Evolutionary conservation across 768 basidiomycete genomes (phyloP).

Genomic region (Lactarius akahatsu): DNA sequence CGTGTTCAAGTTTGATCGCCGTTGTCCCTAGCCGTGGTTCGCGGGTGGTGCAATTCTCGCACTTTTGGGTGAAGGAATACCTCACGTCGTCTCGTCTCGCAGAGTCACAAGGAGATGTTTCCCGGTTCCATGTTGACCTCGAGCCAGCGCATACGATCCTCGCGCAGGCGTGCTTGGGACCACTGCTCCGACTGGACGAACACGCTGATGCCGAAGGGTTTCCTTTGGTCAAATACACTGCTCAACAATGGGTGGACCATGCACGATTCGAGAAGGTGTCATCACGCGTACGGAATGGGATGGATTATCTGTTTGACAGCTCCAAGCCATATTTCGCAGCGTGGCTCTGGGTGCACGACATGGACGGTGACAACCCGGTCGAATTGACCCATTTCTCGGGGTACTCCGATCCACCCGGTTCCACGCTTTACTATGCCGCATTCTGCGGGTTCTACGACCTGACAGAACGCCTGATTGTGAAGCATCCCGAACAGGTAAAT

Average conservation of each 20-base stretch:
- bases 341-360: not conserved
- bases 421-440: too few species aligned
- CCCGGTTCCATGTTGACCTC: not conserved
- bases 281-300: not conserved
- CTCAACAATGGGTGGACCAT: not conserved
- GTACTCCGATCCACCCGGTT: too few species aligned
- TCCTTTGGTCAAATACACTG: not conserved
- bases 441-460: not conserved
- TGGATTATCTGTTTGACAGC: not conserved
- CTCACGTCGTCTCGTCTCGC: not conserved
- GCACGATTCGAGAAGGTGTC: not conserved
- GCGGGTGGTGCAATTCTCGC: not conserved
- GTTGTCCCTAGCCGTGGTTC: not conserved
- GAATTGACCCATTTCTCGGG: too few species aligned
- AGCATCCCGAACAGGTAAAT: not conserved
- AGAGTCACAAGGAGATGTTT: not conserved
- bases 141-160: not conserved
- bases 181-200: not conserved
- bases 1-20: not conserved
- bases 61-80: conserved; percentile 2
- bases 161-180: not conserved
- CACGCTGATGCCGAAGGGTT: not conserved
- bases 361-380: not conserved
- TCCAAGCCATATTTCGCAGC: not conserved
- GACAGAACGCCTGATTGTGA: not conserved